Base-by-base conservation (phyloP, 2,329 filamentous ascomycete species). In the Fusarium dimerum region DNA sequence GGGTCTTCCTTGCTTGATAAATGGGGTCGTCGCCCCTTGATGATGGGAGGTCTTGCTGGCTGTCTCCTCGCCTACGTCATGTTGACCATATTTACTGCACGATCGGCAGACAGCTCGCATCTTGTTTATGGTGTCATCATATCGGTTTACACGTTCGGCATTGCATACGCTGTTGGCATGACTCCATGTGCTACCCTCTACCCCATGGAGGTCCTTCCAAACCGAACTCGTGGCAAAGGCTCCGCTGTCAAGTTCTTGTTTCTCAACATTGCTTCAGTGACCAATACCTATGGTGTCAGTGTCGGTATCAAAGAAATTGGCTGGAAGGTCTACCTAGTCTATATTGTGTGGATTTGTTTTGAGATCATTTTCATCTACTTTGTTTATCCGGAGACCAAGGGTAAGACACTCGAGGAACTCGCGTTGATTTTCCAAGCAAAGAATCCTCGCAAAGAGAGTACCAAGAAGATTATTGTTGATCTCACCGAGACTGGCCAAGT, bases 121-220 rank as follows among this genome's bases (percentile, higher is more conserved):
- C 70, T 66, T 29, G 78, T 76, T 0, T 72, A 75, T 7, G 66
- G 82, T 9, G 78, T 76, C n/a, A 76, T 81, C 57, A 77, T 82
- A 48, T 82, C 81, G 66, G 67, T 83, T 36, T 82, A 46, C 16
- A 5, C 49, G 3, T 54, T 50, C 13, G 40, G 51, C 34, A 38
- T 50, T 15, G 26, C 34, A 6, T 54, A 40, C 20, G 43, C 47
- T 4, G 36, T 45, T 12, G 39, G 47, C n/a, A 30, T 46, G 8
- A 47, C 47, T 12, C 51, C 51, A 1, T 17, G 45, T 5, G 32
- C 30, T 5, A 16, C 51, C 1, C 13, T 54, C 4, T 54, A 54
- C 17, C 32, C 43, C 2, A 20, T 43, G 6, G 51, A 54, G 18
- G 16, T 17, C 2, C 51, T 54, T 3, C n/a, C 32, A 15, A 50